Percentiles rank a stretch among this genome's conserved stretches.
phyloP scores from a whole-genome alignment of 108 stramenopile species.

The Bacterosira constricta region DNA sequence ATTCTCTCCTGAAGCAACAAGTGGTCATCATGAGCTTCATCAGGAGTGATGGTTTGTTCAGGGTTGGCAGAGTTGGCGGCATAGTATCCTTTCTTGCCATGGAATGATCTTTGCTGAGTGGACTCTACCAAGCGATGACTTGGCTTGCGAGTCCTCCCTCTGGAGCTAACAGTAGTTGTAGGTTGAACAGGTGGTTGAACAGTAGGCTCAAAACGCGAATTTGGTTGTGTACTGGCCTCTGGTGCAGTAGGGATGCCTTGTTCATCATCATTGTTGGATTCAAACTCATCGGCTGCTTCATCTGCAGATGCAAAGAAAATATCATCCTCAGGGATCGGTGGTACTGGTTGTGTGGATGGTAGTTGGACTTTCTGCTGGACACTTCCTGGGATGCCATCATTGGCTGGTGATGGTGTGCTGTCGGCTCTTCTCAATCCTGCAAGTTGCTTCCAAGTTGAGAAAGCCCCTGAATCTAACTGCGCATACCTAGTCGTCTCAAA shows the following conservation, averaged over 20 bases:
- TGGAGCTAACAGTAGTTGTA: constrained; percentile 1
- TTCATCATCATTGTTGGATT: not conserved
- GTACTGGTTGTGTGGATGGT: not conserved
- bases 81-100: no score
- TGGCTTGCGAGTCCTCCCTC: not conserved
- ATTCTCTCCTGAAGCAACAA: not conserved
- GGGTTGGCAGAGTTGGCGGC: no score
- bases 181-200: not conserved
- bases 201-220: no score
- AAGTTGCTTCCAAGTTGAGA: not conserved
- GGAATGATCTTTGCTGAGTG: no score
- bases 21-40: not conserved
- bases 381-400: no score
- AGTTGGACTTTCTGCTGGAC: not conserved
- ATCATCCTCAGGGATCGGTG: not conserved
- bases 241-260: no score
- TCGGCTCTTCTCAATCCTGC: not conserved
- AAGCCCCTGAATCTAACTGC: not conserved
- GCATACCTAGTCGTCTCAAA: constrained; percentile 4
- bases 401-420: not conserved
- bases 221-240: no score
- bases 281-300: not conserved
- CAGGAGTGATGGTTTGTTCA: no score
- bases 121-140: no score
- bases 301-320: not conserved